phyloP scores from a whole-genome alignment of 202 grass and related monocot species.

The Panicum hallii region DNA sequence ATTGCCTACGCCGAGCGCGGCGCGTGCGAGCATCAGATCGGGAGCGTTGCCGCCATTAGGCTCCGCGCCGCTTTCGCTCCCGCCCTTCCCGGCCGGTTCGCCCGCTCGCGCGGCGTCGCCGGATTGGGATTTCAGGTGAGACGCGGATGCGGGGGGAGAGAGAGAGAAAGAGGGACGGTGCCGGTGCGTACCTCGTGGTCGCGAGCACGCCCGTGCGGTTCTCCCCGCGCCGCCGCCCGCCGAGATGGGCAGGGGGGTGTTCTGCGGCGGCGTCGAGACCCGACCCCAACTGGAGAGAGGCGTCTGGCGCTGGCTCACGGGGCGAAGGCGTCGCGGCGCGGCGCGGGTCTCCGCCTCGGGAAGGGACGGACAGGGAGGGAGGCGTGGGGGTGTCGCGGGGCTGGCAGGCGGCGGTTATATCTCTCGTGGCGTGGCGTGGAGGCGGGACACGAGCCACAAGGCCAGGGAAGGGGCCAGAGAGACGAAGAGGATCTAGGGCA shows the following conservation, averaged over 20 bases:
- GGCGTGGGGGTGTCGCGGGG: not conserved
- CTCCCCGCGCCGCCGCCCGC: not conserved
- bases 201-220: not conserved
- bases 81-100: not conserved
- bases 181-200: not conserved
- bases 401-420: constrained; percentile 21
- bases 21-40: not conserved
- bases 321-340: not conserved
- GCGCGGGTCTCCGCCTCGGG: not conserved
- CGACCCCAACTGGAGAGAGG: not conserved
- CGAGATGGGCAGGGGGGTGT: not conserved
- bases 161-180: not conserved
- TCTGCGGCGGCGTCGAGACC: not conserved
- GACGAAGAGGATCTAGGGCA: too few relatives aligned
- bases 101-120: not conserved
- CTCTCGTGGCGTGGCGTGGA: not conserved
- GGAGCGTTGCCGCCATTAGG: not conserved
- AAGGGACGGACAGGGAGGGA: not conserved
- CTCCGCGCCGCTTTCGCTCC: too few relatives aligned
- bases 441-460: not conserved
- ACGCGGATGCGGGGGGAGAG: not conserved
- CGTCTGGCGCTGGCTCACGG: not conserved
- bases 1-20: not conserved
- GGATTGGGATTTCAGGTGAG: not conserved
- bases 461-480: too few relatives aligned